A percentile compares a stretch with the other conserved stretches of the same genome.
These are phyloP conservation scores for Oryza longistaminata DNA, from an alignment of 176 grass and related monocot genomes.

Conservation along the genomic window DNA sequence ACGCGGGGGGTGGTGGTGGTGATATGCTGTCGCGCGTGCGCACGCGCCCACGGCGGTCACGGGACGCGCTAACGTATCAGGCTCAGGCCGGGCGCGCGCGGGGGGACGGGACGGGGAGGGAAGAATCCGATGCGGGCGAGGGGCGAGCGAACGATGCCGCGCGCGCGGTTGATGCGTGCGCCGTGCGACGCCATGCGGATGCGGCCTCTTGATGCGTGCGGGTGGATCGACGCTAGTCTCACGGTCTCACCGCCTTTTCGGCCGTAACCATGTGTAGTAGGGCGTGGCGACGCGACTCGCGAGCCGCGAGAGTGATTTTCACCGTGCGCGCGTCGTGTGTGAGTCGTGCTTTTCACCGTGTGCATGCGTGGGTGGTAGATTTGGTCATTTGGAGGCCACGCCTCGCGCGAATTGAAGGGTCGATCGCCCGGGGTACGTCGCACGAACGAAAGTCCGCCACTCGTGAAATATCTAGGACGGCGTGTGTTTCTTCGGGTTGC, in stretches of 20 bases:
- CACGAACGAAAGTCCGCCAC: no score
- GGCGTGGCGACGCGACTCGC: neutral
- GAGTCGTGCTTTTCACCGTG: neutral
- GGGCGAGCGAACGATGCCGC: no score
- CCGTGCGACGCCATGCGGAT: neutral
- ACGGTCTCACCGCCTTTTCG: conserved; percentile 22
- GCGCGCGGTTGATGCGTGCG: neutral
- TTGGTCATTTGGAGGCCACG: neutral
- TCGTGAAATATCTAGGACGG: neutral
- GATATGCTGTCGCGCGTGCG: neutral
- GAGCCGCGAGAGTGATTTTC: no score
- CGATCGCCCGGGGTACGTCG: no score
- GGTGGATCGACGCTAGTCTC: conserved; percentile 24
- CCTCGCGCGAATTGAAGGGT: neutral
- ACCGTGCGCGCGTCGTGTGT: no score
- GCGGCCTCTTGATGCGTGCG: conserved; percentile 41
- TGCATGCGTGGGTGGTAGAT: neutral
- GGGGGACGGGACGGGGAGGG: neutral
- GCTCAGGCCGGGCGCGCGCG: no score
- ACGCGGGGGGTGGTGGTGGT: neutral
- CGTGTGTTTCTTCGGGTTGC: neutral
- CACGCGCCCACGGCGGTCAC: conserved; percentile 11
- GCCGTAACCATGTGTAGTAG: conserved; percentile 28
- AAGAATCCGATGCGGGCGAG: conserved; percentile 42
- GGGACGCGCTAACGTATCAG: neutral